These are phyloP conservation scores for Artemisia argyi DNA, from an alignment of 129 eudicot genomes.

Conservation along the genomic window DNA sequence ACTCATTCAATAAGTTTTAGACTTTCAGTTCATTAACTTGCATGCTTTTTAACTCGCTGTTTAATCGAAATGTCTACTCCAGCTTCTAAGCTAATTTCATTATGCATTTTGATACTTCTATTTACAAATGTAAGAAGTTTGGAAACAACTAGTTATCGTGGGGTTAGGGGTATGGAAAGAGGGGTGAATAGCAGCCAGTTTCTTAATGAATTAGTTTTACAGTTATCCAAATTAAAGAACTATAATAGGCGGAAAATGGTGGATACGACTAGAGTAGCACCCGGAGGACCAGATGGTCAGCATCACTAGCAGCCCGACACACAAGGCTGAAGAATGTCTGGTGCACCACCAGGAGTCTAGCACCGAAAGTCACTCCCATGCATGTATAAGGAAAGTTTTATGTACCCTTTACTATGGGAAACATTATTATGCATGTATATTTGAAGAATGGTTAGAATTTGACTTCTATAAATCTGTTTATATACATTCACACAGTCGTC, in stretches of 20 bases:
- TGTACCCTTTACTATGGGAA: constrained; percentile 31
- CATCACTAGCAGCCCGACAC: constrained; percentile 44
- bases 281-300: constrained; percentile 74
- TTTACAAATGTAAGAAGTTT: constrained; percentile 27
- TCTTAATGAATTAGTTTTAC: constrained; percentile 42
- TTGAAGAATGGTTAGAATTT: constrained; percentile 10
- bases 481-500: neutral
- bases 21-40: constrained; percentile 10
- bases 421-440: constrained; percentile 8
- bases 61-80: constrained; percentile 41
- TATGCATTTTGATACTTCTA: constrained; percentile 35
- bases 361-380: constrained; percentile 16
- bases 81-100: constrained; percentile 26
- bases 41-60: neutral
- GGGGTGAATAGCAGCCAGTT: constrained; percentile 39
- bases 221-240: constrained; percentile 35
- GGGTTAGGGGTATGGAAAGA: constrained; percentile 33
- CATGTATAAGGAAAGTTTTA: constrained; percentile 31
- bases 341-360: neutral
- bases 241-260: constrained; percentile 42
- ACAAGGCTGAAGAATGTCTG: constrained; percentile 13
- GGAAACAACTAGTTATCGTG: constrained; percentile 45
- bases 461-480: neutral
- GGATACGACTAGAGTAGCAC: constrained; percentile 43
- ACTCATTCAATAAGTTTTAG: constrained; percentile 15